Base-by-base conservation (phyloP, 176 grass and related monocot genomes). In the Cocos nucifera region DNA sequence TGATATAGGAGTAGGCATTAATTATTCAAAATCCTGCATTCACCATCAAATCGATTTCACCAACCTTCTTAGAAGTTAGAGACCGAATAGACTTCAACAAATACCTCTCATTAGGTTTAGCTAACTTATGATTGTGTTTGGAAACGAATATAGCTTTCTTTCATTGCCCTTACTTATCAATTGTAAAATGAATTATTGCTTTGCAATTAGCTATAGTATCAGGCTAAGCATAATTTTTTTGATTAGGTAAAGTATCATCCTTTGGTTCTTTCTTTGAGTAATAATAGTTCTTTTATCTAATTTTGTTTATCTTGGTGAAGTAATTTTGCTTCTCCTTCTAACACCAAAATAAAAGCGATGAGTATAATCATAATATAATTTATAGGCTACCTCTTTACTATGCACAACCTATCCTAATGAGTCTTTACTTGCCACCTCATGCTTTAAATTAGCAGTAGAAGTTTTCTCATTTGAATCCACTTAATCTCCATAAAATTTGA, bases 261-360 rank as follows among this genome's bases (percentile, higher is more conserved):
- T 82, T 90, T 18, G 77, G 59, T 15, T 83, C 87, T 69, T 90
- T 83, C 61, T 90, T 90, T 62, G 82, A 90, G 79, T 82, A 90
- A 75, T 77, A 90, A 49, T 90, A 86, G 63, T 90, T 82, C 72
- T 90, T 90, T 25, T 82, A 82, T 27, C 82, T 63, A 35, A 86
- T 86, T 73, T 66, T 73, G 54, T 90, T 90, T 12, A 82, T 90
- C 65, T 82, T 82, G 0, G 83, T 82, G 65, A 86, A 90, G 75
- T 86, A 90, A 29, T 83, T 86, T 61, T 90, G 82, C 63, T 90
- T 48, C 87, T 78, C 71, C 86, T 90, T 25, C 82, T 70, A 50
- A 90, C 69, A 50, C 82, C 86, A 73, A 90, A 90, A 60, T 82
- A 78, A 25, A 76, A 86, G 53, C 73, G 69, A 72, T 90, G 87